Evolutionary conservation across 2,329 filamentous ascomycete species (phyloP).

Genomic region (Lachnellula cervina): DNA sequence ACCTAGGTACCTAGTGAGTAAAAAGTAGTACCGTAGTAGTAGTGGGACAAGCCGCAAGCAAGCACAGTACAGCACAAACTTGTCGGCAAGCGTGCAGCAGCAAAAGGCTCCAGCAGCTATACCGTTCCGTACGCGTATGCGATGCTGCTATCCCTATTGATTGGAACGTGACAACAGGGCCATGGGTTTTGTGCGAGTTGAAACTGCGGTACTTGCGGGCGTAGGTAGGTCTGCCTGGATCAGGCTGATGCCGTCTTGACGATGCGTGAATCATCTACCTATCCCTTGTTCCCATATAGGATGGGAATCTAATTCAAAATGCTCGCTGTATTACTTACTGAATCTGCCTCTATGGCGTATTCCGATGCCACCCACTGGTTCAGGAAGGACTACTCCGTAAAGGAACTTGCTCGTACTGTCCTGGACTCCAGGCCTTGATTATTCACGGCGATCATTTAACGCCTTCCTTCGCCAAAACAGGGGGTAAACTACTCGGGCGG

Average conservation of each 20-base stretch:
- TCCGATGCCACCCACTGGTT: not conserved
- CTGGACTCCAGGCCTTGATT: constrained; percentile 1
- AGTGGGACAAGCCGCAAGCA: not conserved
- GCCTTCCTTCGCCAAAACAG: constrained; percentile 13
- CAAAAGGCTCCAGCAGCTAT: not conserved
- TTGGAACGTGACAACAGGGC: not conserved
- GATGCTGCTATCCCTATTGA: not conserved
- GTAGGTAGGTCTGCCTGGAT: not conserved
- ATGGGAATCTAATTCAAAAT: not conserved
- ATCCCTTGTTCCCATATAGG: not conserved
- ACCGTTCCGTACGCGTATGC: not conserved
- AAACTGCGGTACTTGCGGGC: not conserved
- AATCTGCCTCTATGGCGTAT: not conserved
- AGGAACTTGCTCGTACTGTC: not conserved
- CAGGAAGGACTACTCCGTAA: not conserved
- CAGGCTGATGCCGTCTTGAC: constrained; percentile 6
- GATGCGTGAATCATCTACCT: not conserved
- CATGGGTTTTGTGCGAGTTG: not conserved
- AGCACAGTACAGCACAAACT: not conserved
- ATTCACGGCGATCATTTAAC: constrained; percentile 13
- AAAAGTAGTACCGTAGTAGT: too few relatives aligned
- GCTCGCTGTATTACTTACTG: not conserved
- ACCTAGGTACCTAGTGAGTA: too few relatives aligned
- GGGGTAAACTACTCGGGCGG: constrained; percentile 6
- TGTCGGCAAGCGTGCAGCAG: not conserved